Percentiles rank a stretch among this genome's conserved stretches.
Evolutionary conservation across 805 yeast species (phyloP).

Genomic region (Helenozyma baotianmanensis): DNA sequence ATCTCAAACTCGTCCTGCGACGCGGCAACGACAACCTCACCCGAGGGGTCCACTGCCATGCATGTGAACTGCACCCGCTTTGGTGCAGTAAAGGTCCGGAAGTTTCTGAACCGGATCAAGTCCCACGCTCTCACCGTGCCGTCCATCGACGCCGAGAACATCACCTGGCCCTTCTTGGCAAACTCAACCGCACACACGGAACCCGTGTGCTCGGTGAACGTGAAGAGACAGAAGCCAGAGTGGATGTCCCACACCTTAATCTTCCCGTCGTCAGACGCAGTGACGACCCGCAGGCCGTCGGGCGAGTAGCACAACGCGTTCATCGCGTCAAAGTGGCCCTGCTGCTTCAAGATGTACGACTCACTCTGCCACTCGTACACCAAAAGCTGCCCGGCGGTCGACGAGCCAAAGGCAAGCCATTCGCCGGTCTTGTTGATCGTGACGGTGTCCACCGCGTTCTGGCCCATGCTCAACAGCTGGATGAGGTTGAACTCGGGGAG

Average conservation of each 20-base stretch:
- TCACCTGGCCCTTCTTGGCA: constrained; percentile 84
- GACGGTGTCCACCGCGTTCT: constrained; percentile 80
- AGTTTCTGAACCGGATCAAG: constrained; percentile 84
- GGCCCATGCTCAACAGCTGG: constrained; percentile 90
- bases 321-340: constrained; percentile 92
- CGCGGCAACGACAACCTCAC: constrained; percentile 95
- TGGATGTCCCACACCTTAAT: constrained; percentile 93
- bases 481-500: constrained; percentile 72
- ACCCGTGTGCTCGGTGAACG: constrained; percentile 86
- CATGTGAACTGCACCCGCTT: constrained; percentile 81
- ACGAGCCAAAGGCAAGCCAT: constrained; percentile 95
- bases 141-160: constrained; percentile 88
- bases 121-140: constrained; percentile 99
- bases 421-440: constrained; percentile 81
- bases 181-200: constrained; percentile 85
- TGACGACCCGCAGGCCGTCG: constrained; percentile 87
- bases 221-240: constrained; percentile 88
- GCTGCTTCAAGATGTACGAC: constrained; percentile 90
- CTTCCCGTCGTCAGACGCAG: constrained; percentile 96
- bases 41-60: constrained; percentile 94
- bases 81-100: constrained; percentile 90
- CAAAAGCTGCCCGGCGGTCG: constrained; percentile 83
- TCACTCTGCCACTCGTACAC: constrained; percentile 99
- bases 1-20: constrained; percentile 85
- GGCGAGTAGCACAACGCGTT: constrained; percentile 86